These are phyloP conservation scores for Lobosporangium transversale DNA, from an alignment of 192 early-diverging fungal genomes.

Conservation along the genomic window DNA sequence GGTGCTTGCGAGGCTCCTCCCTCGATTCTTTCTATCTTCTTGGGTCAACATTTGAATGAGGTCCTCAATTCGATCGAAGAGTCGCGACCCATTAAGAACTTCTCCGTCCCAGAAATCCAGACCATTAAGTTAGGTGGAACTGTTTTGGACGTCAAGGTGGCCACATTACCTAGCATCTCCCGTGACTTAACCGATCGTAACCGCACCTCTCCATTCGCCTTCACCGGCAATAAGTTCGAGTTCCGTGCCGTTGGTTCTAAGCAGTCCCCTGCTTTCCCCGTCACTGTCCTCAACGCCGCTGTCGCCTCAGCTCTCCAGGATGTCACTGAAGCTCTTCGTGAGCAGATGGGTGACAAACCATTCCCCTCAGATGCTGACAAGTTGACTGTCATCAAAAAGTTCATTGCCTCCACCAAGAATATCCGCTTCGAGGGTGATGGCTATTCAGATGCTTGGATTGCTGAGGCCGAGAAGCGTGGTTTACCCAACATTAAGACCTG, in stretches of 20 bases:
- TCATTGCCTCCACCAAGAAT: slow-evolving; percentile 80
- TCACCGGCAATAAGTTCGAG: slow-evolving; percentile 99
- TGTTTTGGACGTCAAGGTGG: slow-evolving; percentile 93
- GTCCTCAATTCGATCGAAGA: slow-evolving; percentile 94
- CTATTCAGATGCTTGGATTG: slow-evolving; percentile 94
- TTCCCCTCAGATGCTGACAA: slow-evolving; percentile 87
- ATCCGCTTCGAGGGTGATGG: slow-evolving; percentile 98
- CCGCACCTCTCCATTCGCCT: slow-evolving; percentile 99
- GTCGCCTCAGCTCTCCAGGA: slow-evolving; percentile 84
- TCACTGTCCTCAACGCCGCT: slow-evolving; percentile 91
- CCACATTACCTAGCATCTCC: slow-evolving; percentile 87
- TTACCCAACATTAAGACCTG: slow-evolving; percentile 94
- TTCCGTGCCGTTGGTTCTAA: slow-evolving; percentile 99
- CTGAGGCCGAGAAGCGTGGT: slow-evolving; percentile 93
- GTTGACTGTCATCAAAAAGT: slow-evolving; percentile 87
- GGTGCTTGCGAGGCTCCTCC: slow-evolving; percentile 99
- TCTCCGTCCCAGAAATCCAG: slow-evolving; percentile 89
- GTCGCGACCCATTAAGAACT: slow-evolving; percentile 86
- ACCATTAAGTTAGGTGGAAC: slow-evolving; percentile 95
- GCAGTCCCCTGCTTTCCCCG: slow-evolving; percentile 97
- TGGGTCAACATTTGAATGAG: slow-evolving; percentile 96
- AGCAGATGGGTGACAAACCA: slow-evolving; percentile 85
- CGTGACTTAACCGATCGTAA: slow-evolving; percentile 99
- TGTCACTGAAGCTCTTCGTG: slow-evolving; percentile 76
- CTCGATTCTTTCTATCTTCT: slow-evolving; percentile 96